phyloP scores from a whole-genome alignment of 73 alveolate genomes.

The Paramecium bursaria region DNA sequence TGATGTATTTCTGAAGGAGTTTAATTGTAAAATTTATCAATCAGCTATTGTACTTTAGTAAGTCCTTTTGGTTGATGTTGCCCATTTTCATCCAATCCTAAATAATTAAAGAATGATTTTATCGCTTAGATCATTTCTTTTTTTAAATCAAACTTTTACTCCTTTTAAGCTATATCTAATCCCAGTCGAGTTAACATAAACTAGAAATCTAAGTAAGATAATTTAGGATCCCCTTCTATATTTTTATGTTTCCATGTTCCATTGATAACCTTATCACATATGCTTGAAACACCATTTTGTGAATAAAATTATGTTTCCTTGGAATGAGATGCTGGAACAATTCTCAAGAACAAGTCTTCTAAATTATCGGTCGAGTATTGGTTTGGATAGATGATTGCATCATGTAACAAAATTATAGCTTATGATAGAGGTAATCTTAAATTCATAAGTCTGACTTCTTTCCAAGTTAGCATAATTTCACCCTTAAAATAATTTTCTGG shows the following conservation, averaged over 20 bases:
- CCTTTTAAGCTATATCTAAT: constrained; percentile 11
- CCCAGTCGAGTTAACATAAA: constrained; percentile 18
- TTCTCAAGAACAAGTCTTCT: constrained; percentile 49
- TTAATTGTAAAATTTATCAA: constrained; percentile 6
- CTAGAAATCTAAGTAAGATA: constrained; percentile 34
- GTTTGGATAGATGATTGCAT: not conserved
- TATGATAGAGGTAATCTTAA: constrained; percentile 13
- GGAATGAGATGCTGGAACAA: not conserved
- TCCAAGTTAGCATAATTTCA: constrained; percentile 54
- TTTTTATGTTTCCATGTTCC: constrained; percentile 1
- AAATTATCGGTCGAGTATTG: constrained; percentile 22
- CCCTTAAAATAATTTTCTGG: constrained; percentile 41
- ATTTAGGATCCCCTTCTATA: constrained; percentile 35
- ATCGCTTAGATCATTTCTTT: not conserved
- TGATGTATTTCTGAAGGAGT: not conserved
- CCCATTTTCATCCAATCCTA: not conserved
- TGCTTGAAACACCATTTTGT: constrained; percentile 7
- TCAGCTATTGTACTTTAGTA: not conserved
- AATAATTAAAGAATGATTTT: no score
- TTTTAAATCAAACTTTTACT: not conserved
- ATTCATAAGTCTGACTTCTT: constrained; percentile 24
- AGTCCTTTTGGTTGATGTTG: not conserved
- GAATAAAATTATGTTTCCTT: constrained; percentile 31
- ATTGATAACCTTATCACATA: constrained; percentile 10
- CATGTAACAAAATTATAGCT: not conserved